Conservation (phyloP, 192 early-diverging fungal genomes). For the Coemansia sp. region DNA sequence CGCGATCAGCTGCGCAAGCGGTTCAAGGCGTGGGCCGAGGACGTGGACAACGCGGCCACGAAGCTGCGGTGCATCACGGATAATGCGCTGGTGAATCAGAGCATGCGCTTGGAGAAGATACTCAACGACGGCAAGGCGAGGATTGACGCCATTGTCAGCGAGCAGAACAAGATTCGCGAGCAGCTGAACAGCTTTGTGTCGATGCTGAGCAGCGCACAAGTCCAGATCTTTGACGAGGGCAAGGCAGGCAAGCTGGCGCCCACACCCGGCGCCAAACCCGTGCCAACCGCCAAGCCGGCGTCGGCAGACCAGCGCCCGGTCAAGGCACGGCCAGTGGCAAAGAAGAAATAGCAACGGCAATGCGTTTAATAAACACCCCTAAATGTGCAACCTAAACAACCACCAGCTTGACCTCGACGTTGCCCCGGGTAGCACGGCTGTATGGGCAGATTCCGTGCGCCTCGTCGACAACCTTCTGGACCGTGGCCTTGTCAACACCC, state of each 20-base stretch:
- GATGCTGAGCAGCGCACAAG: slow-evolving; percentile 37
- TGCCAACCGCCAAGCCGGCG: not conserved
- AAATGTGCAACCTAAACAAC: slow-evolving; percentile 37
- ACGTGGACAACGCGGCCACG: slow-evolving; percentile 15
- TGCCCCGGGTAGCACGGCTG: slow-evolving; percentile 51
- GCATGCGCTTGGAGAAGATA: slow-evolving; percentile 30
- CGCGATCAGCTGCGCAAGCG: slow-evolving; percentile 41
- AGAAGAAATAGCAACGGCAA: not conserved
- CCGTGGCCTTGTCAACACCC: slow-evolving; percentile 44
- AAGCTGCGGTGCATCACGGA: slow-evolving; percentile 28
- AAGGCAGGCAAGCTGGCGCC: not conserved
- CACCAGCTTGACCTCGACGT: slow-evolving; percentile 54
- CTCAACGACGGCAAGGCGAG: slow-evolving; percentile 24
- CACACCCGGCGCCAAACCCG: not conserved
- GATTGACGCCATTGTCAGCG: slow-evolving; percentile 24
- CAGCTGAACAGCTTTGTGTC: slow-evolving; percentile 41
- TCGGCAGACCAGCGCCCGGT: not conserved
- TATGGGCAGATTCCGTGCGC: slow-evolving; percentile 58
- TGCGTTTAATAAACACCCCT: not conserved
- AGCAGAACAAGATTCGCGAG: slow-evolving; percentile 25
- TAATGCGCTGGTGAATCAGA: slow-evolving; percentile 47
- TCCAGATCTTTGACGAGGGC: slow-evolving; percentile 25
- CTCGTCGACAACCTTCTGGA: slow-evolving; percentile 46
- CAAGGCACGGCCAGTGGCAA: no score
- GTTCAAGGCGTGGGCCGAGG: slow-evolving; percentile 40